phyloP scores from a whole-genome alignment of 202 grass and related monocot genomes.

The Carex sylvatica region DNA sequence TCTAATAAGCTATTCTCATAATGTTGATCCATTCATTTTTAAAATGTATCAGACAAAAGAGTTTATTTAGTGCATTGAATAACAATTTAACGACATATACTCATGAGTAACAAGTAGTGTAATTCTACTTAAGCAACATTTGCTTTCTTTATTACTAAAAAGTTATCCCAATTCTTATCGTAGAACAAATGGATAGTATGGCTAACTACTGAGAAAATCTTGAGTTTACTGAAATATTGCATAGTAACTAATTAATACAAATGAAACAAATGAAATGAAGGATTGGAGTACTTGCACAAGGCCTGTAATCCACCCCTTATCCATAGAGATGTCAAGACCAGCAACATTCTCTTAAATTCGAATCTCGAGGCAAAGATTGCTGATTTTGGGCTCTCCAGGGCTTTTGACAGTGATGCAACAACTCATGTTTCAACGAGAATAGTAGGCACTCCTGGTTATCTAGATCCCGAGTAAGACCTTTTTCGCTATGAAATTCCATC shows the following conservation, averaged over 20 bases:
- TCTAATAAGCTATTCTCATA: not conserved
- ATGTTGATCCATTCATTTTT: not conserved
- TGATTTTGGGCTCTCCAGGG: slow-evolving; percentile 32
- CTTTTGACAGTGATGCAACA: not conserved
- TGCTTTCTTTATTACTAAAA: not conserved
- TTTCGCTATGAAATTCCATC: not conserved
- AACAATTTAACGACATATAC: not conserved
- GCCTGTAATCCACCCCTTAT: slow-evolving; percentile 19
- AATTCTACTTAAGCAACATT: not conserved
- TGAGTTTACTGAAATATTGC: not conserved
- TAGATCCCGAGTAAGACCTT: slow-evolving; percentile 33
- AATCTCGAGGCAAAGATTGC: slow-evolving; percentile 33
- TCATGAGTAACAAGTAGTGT: too few species aligned
- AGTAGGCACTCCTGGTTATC: slow-evolving; percentile 17
- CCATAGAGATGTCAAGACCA: slow-evolving; percentile 37
- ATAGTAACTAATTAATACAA: not conserved
- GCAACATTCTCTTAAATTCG: slow-evolving; percentile 32
- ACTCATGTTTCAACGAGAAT: slow-evolving; percentile 12
- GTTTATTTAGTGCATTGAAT: not conserved
- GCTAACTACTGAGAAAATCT: slow-evolving; percentile 4
- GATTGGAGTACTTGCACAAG: slow-evolving; percentile 13
- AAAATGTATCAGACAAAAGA: not conserved
- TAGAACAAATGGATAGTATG: slow-evolving; percentile 17
- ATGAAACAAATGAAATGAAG: slow-evolving; percentile 19
- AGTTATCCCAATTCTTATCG: slow-evolving; percentile 13